Evolutionary conservation across 2,329 filamentous ascomycete genomes (phyloP).

Genomic region (Lecanicillium sp.): DNA sequence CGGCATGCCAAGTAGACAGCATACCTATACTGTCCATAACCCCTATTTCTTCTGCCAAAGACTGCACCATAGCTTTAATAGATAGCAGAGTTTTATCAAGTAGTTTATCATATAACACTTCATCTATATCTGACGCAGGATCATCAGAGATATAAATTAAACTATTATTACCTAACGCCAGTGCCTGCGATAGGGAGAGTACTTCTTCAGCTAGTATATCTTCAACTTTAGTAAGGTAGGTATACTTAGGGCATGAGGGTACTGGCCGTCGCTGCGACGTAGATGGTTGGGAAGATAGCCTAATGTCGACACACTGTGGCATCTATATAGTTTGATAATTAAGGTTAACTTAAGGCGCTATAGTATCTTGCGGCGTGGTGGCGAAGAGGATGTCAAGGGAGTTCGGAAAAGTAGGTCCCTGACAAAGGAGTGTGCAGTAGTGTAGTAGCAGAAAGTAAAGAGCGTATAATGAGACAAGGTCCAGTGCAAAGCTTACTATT

Average conservation of each 20-base stretch:
- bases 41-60: slow-evolving; percentile 1
- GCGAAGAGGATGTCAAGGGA: background rate
- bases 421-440: too few species aligned
- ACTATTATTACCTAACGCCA: slow-evolving; percentile 1
- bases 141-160: slow-evolving; percentile 3
- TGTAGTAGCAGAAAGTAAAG: too few species aligned
- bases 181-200: background rate
- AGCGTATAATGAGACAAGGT: too few species aligned
- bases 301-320: background rate
- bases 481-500: too few species aligned
- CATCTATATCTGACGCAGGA: background rate
- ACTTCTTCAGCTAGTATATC: background rate
- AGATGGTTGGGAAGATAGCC: background rate
- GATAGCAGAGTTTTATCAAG: background rate
- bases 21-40: background rate
- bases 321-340: slow-evolving; percentile 4
- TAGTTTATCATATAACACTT: background rate
- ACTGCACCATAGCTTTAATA: slow-evolving; percentile 1
- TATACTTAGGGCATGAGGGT: background rate
- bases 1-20: background rate
- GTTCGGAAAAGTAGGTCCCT: background rate
- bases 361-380: too few species aligned
- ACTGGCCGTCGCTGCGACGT: background rate
- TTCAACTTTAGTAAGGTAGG: background rate
- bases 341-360: slow-evolving; percentile 1